Percentiles rank a stretch among this genome's conserved stretches.
Evolutionary conservation across 2,329 filamentous ascomycete genomes (phyloP).

Genomic region (Endothia cerciana): DNA sequence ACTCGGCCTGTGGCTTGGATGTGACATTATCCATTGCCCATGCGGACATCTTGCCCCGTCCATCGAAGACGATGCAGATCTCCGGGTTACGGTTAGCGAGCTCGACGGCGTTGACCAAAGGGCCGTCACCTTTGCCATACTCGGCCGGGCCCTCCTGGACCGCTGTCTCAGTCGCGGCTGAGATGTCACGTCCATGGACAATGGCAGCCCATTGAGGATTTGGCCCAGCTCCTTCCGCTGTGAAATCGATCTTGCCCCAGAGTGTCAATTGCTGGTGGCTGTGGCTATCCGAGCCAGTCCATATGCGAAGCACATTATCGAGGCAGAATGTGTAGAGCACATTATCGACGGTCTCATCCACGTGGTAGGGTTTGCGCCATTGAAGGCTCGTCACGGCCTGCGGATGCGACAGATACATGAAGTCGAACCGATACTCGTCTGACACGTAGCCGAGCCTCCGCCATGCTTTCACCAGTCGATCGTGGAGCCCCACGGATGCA

Average conservation of each 20-base stretch:
- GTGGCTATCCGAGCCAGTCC: constrained; percentile 76
- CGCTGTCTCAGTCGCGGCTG: constrained; percentile 74
- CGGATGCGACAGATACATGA: constrained; percentile 87
- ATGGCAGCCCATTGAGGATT: constrained; percentile 73
- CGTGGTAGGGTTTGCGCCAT: constrained; percentile 80
- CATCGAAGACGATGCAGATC: constrained; percentile 83
- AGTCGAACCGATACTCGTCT: constrained; percentile 84
- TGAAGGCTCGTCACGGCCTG: constrained; percentile 78
- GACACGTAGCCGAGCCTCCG: constrained; percentile 81
- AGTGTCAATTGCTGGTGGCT: constrained; percentile 74
- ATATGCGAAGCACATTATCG: constrained; percentile 80
- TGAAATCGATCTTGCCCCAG: constrained; percentile 80
- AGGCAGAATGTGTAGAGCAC: constrained; percentile 87
- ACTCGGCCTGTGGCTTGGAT: constrained; percentile 59
- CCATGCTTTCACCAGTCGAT: constrained; percentile 92
- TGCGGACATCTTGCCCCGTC: constrained; percentile 82
- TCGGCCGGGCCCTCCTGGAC: constrained; percentile 62
- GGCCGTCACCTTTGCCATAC: constrained; percentile 68
- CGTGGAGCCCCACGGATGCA: constrained; percentile 76
- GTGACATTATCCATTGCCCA: constrained; percentile 91
- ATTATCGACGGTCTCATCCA: constrained; percentile 80
- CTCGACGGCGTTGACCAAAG: constrained; percentile 82
- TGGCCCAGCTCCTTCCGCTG: constrained; percentile 46
- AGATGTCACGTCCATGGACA: constrained; percentile 80
- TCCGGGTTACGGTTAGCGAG: constrained; percentile 85